A percentile compares a stretch with the other conserved stretches of the same genome.
phyloP scores from a whole-genome alignment of 139 green algal genomes.

The Cymbomonas tetramitiformis region DNA sequence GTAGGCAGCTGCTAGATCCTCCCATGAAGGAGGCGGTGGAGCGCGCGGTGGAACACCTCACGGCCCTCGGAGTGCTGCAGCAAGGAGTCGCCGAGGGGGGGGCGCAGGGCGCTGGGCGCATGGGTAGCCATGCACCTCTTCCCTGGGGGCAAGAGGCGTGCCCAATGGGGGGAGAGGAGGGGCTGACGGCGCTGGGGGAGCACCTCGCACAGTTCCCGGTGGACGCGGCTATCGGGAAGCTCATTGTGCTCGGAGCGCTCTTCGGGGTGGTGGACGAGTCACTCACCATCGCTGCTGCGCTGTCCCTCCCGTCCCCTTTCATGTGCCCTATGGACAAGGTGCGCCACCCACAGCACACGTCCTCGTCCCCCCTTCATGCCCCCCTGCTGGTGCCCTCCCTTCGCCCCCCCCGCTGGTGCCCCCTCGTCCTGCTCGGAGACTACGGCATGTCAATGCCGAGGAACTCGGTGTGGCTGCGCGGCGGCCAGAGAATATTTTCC shows the following conservation, averaged over 20 bases:
- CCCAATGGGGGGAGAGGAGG: not conserved
- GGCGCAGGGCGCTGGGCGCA: too few species aligned
- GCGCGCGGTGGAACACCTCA: not conserved
- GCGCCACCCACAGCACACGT: too few species aligned
- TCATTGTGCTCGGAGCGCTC: constrained; percentile 39
- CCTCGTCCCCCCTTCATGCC: too few species aligned
- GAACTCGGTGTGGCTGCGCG: too few species aligned
- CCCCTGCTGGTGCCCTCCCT: too few species aligned
- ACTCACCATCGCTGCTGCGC: constrained; percentile 56
- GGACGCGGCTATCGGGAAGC: constrained; percentile 39
- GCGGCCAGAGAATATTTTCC: too few species aligned
- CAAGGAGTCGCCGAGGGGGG: too few species aligned
- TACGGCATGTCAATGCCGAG: too few species aligned
- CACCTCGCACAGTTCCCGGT: constrained; percentile 69
- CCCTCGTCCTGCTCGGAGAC: too few species aligned
- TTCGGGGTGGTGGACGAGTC: constrained; percentile 36
- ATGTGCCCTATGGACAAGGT: constrained; percentile 10
- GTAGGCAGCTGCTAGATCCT: constrained; percentile 2
- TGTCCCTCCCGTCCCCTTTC: constrained; percentile 39
- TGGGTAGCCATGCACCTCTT: too few species aligned
- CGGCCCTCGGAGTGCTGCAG: not conserved
- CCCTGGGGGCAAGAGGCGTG: too few species aligned
- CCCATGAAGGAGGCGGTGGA: not conserved
- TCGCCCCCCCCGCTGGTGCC: too few species aligned
- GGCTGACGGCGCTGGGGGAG: constrained; percentile 9